Base-by-base conservation (phyloP, 208 protist genomes). In the Leishmania tropica region DNA sequence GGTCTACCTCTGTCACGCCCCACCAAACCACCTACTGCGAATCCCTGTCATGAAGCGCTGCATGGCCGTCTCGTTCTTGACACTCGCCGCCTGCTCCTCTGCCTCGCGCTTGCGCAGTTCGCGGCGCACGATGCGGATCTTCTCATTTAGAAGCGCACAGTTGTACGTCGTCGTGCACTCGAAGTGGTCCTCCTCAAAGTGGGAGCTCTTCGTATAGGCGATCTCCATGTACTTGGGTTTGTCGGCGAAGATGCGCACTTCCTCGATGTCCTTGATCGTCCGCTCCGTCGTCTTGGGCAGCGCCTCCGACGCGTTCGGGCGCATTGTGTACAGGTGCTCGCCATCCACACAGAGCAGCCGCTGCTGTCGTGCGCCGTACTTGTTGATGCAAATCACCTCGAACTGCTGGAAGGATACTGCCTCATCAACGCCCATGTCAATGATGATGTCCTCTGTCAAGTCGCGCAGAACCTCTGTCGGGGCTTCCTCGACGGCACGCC, bases 211-310 rank as follows among this genome's bases (percentile, higher is more conserved):
- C 4, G 75, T 86, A 78, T 97, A 97, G 21, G 84, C 83, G 76
- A 97, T 94, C 79, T 97, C 94, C 83, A 96, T 89, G 87, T 96
- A 97, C 83, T 91, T 95, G 7, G 94, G 89, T 37, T 88, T 94
- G 74, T 93, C 92, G 28, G 88, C 85, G 62, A 92, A 93, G 31
- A 85, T 71, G 24, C 83, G 71, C 15, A 97, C 89, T 78, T 95
- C 91, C 76, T 95, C 92, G 68, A 97, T 90, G 76, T 97, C 94
- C 72, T 88, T 92, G 70, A 96, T 90, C 17, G 83, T 83, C 21
- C 92, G 87, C 84, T 97, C 91, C 56, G 88, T 91, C 65, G 83
- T 93, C 40, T 88, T 90, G 48, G 88, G 83, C 54, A 91, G 72
- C 79, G 83, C 64, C 76, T 87, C 84, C 17, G 82, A 73, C 1